Conservation (phyloP, 192 early-diverging fungal genomes). For the Coemansia furcata region DNA sequence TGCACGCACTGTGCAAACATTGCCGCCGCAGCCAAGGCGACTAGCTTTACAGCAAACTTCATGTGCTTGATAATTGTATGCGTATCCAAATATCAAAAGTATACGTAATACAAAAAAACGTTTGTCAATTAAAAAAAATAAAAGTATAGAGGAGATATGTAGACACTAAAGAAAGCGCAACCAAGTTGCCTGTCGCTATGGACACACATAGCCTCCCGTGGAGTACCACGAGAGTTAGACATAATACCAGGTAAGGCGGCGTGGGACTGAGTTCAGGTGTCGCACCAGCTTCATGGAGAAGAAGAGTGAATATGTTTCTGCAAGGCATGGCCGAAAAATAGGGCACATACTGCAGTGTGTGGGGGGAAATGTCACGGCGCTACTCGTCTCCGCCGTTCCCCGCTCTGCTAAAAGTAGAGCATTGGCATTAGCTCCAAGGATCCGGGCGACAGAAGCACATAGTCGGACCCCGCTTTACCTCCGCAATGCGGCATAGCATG, state of each 20-base stretch:
- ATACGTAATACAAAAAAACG: neutral
- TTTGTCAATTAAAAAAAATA: neutral
- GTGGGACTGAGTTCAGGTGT: neutral
- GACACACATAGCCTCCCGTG: neutral
- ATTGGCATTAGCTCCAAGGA: neutral
- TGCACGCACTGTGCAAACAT: conserved; percentile 11
- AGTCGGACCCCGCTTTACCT: neutral
- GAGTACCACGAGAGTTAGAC: neutral
- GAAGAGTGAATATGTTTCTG: conserved; percentile 2
- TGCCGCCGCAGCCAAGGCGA: neutral
- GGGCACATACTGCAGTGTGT: neutral
- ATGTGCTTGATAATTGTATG: neutral
- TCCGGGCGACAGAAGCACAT: neutral
- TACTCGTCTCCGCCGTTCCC: neutral
- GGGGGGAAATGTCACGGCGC: neutral
- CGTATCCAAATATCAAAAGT: neutral
- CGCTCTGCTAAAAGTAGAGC: neutral
- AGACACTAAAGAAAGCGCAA: neutral
- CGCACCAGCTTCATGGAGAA: neutral
- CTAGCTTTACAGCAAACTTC: conserved; percentile 22
- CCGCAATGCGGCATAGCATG: neutral
- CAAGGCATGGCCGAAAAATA: conserved; percentile 11
- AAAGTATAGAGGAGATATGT: neutral
- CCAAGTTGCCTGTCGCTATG: neutral
- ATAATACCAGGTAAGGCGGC: neutral